Evolutionary conservation across 352 stramenopile species (phyloP).

Genomic region (Pythium pyrilobum): DNA sequence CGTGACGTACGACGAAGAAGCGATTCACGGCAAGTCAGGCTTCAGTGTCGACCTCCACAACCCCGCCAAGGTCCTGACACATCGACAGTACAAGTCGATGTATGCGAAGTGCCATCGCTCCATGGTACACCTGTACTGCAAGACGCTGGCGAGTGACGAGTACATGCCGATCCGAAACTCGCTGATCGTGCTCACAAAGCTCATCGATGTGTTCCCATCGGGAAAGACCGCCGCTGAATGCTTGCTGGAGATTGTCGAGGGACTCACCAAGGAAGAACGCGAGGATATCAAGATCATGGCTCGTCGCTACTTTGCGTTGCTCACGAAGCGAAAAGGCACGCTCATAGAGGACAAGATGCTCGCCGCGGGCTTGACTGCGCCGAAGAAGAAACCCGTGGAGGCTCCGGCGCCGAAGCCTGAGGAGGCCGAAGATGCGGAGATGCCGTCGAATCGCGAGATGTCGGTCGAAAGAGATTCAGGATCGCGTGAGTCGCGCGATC

Average conservation of each 20-base stretch:
- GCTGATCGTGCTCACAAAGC: conserved; percentile 83
- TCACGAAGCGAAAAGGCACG: conserved; percentile 69
- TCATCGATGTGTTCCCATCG: conserved; percentile 82
- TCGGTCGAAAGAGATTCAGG: neutral
- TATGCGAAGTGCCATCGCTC: conserved; percentile 76
- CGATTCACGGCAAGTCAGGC: conserved; percentile 60
- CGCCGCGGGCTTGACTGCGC: conserved; percentile 19
- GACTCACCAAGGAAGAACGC: conserved; percentile 70
- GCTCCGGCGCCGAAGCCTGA: conserved; percentile 8
- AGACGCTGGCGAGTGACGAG: conserved; percentile 52
- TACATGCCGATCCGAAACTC: conserved; percentile 87
- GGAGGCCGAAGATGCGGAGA: conserved; percentile 24
- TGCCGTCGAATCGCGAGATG: conserved; percentile 2
- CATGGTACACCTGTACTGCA: conserved; percentile 58
- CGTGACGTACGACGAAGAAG: conserved; percentile 74
- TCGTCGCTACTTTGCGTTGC: conserved; percentile 75
- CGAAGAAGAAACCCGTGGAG: conserved; percentile 13
- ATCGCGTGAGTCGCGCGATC: conserved; percentile 1
- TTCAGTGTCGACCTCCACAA: conserved; percentile 72
- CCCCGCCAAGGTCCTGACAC: conserved; percentile 43
- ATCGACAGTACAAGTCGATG: conserved; percentile 71
- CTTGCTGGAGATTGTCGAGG: conserved; percentile 61
- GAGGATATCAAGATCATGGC: conserved; percentile 91
- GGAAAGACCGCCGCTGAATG: conserved; percentile 49
- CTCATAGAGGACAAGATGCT: conserved; percentile 65